Evolutionary conservation across 306 rosid genomes (phyloP).

Genomic region (Cercis canadensis): DNA sequence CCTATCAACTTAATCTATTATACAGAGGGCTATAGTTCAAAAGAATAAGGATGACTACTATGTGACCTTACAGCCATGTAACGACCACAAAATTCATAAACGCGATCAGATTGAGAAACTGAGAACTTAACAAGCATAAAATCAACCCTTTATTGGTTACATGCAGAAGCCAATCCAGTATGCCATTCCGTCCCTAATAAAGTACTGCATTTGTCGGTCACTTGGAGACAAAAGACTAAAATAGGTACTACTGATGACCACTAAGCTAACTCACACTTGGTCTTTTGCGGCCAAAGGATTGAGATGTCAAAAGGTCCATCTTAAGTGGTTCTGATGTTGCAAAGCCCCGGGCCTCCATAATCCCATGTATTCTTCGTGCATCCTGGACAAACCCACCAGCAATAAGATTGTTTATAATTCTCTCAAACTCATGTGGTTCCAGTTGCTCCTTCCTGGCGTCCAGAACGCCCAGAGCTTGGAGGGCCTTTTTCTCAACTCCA

Average conservation of each 20-base stretch:
- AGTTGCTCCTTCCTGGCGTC: slow-evolving; percentile 75
- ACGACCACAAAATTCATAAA: no score
- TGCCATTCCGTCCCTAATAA: not conserved
- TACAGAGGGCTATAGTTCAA: no score
- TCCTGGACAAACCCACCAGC: slow-evolving; percentile 70
- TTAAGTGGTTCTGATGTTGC: slow-evolving; percentile 32
- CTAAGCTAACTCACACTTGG: slow-evolving; percentile 52
- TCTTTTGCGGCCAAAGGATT: slow-evolving; percentile 13
- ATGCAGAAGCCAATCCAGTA: no score
- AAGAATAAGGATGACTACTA: no score
- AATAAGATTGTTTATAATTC: slow-evolving; percentile 58
- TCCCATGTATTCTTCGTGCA: slow-evolving; percentile 54
- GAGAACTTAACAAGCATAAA: no score
- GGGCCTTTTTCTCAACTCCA: slow-evolving; percentile 78
- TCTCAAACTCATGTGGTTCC: slow-evolving; percentile 59
- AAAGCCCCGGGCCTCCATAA: slow-evolving; percentile 79
- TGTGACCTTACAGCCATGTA: no score
- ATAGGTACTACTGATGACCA: slow-evolving; percentile 27
- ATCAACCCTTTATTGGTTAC: no score
- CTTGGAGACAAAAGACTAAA: slow-evolving; percentile 22
- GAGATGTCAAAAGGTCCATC: slow-evolving; percentile 34
- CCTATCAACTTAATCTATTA: no score
- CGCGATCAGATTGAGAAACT: no score
- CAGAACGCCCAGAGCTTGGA: slow-evolving; percentile 73
- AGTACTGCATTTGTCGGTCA: slow-evolving; percentile 25